These are phyloP conservation scores for Talaromyces nanjingensis DNA, from an alignment of 495 filamentous ascomycete genomes.

Conservation along the genomic window DNA sequence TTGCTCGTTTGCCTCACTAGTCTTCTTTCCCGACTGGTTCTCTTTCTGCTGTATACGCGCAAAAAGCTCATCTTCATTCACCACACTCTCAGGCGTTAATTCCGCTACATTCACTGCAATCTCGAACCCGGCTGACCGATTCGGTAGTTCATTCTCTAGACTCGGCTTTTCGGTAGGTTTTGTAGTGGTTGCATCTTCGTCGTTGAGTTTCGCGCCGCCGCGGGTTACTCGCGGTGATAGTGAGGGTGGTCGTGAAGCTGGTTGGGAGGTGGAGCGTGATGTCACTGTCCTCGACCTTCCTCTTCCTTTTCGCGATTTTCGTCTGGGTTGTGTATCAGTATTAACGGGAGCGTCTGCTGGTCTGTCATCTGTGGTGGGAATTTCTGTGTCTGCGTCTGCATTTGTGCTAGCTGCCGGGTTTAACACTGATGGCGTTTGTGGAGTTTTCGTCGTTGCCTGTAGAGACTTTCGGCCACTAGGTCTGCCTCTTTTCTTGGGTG, in stretches of 20 bases:
- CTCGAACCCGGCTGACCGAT: background rate
- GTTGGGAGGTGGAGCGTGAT: background rate
- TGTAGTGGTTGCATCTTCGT: background rate
- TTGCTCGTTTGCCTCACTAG: constrained; percentile 7
- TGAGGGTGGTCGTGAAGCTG: background rate
- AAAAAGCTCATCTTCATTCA: background rate
- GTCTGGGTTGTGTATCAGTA: background rate
- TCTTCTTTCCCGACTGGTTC: background rate
- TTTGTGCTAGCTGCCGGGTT: background rate
- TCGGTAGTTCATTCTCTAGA: background rate
- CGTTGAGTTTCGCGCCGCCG: background rate
- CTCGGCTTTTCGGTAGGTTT: background rate
- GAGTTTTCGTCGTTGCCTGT: background rate
- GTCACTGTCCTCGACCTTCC: background rate
- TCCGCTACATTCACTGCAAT: constrained; percentile 4
- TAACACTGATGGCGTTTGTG: background rate
- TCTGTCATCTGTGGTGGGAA: background rate
- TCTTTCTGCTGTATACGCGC: background rate
- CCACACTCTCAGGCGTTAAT: constrained; percentile 6
- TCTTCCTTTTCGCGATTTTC: background rate
- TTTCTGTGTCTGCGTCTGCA: background rate
- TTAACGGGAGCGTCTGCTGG: background rate
- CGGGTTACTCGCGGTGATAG: background rate
- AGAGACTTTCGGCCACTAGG: background rate
- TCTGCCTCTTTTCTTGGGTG: constrained; percentile 1